phyloP scores from a whole-genome alignment of 495 filamentous ascomycete species.

The Xylaria bambusicola region DNA sequence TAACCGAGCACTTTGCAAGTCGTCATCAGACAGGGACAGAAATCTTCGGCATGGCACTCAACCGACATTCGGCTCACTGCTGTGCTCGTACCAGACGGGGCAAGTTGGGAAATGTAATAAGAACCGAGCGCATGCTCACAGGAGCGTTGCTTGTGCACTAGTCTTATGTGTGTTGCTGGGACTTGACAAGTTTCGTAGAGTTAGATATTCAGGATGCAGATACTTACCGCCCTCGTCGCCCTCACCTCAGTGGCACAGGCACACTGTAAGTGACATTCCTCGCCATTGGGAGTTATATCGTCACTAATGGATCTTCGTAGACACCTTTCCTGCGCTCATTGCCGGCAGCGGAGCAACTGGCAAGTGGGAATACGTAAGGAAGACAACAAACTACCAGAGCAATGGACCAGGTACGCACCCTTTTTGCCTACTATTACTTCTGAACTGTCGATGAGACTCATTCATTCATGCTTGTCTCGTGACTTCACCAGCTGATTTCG shows the following conservation, averaged over 20 bases:
- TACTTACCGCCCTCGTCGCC: constrained; percentile 23
- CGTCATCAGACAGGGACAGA: background rate
- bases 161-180: no score
- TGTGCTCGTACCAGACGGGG: no score
- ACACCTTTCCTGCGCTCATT: constrained; percentile 35
- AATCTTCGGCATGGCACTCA: background rate
- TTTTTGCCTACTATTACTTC: background rate
- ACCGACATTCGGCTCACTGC: background rate
- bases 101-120: background rate
- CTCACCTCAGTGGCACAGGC: constrained; percentile 29
- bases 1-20: background rate
- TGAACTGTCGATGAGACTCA: background rate
- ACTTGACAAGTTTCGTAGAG: background rate
- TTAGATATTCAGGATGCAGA: constrained; percentile 26
- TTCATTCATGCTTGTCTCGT: background rate
- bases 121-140: background rate
- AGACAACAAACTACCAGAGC: constrained; percentile 42
- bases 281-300: background rate
- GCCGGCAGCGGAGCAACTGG: constrained; percentile 25
- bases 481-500: background rate
- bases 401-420: constrained; percentile 35
- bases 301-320: constrained; percentile 22
- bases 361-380: constrained; percentile 42
- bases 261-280: constrained; percentile 26
- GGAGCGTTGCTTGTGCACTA: background rate